Evolutionary conservation across 768 basidiomycete genomes (phyloP).

Genomic region (Lactarius tabidus): DNA sequence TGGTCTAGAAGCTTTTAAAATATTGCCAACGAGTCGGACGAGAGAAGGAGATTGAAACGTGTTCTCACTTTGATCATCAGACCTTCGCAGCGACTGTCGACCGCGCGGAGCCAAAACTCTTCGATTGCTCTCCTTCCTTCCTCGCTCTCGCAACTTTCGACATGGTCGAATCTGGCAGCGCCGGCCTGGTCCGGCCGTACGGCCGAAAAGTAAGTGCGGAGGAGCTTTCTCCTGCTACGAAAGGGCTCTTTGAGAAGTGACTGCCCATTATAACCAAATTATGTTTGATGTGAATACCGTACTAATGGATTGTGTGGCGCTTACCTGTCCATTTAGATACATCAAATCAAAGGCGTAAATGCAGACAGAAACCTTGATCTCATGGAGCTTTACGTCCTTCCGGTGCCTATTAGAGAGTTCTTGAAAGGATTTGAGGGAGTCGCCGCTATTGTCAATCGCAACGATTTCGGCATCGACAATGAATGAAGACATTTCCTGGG

Average conservation of each 20-base stretch:
- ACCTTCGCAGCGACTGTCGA: slow-evolving; percentile 83
- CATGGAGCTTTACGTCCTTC: slow-evolving; percentile 71
- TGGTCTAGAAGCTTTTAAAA: slow-evolving; percentile 60
- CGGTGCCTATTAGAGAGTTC: slow-evolving; percentile 80
- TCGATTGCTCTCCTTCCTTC: slow-evolving; percentile 59
- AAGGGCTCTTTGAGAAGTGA: slow-evolving; percentile 64
- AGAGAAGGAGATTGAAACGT: slow-evolving; percentile 16
- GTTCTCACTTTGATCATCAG: slow-evolving; percentile 78
- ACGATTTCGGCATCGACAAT: slow-evolving; percentile 88
- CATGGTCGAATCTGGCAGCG: slow-evolving; percentile 65
- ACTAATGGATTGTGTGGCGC: slow-evolving; percentile 28
- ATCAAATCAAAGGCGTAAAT: slow-evolving; percentile 88
- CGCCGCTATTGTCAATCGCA: slow-evolving; percentile 64
- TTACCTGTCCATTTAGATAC: slow-evolving; percentile 75
- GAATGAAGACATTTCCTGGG: slow-evolving; percentile 50
- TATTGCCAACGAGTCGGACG: slow-evolving; percentile 12
- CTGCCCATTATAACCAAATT: slow-evolving; percentile 37
- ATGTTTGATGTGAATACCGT: slow-evolving; percentile 14
- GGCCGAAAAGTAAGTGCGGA: slow-evolving; percentile 61
- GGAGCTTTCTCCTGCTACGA: slow-evolving; percentile 60
- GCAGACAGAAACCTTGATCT: slow-evolving; percentile 77
- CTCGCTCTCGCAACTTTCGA: slow-evolving; percentile 65
- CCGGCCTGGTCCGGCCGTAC: slow-evolving; percentile 41
- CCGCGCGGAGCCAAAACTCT: slow-evolving; percentile 70
- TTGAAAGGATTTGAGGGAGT: slow-evolving; percentile 74